A percentile compares a stretch with the other conserved stretches of the same genome.
phyloP scores from a whole-genome alignment of 768 basidiomycete species.

The Tulasnella sp. region DNA sequence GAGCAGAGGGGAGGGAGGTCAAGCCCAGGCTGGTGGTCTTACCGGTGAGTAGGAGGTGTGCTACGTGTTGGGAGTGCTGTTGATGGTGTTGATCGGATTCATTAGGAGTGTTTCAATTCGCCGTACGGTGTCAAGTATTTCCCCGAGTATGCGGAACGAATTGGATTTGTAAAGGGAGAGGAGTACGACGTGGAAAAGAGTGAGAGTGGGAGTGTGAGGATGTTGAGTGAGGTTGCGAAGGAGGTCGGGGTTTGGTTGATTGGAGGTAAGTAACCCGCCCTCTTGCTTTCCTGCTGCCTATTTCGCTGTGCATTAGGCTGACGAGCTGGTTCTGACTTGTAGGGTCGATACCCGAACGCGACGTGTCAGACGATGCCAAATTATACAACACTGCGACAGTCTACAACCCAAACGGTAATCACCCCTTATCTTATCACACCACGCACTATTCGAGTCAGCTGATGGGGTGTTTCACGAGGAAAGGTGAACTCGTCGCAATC shows the following conservation, averaged over 20 bases:
- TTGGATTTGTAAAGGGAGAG: constrained; percentile 47
- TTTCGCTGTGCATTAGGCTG: constrained; percentile 5
- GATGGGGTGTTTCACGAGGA: constrained; percentile 34
- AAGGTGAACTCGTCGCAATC: constrained; percentile 68
- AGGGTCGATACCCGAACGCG: constrained; percentile 92
- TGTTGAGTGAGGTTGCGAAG: constrained; percentile 71
- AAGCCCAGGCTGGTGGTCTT: constrained; percentile 76
- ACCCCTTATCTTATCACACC: neutral
- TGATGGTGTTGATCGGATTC: neutral
- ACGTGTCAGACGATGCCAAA: constrained; percentile 41
- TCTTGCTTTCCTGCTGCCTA: neutral
- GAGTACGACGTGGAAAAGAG: constrained; percentile 44
- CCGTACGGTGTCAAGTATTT: constrained; percentile 74
- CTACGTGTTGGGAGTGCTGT: neutral
- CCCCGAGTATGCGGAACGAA: constrained; percentile 69
- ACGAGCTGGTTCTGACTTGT: neutral
- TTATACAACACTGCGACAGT: constrained; percentile 91
- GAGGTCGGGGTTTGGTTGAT: constrained; percentile 77
- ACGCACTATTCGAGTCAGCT: neutral
- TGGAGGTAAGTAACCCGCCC: constrained; percentile 45
- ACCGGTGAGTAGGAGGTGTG: constrained; percentile 41
- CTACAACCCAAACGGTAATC: constrained; percentile 62
- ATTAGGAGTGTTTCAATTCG: constrained; percentile 89
- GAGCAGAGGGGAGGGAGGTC: constrained; percentile 26
- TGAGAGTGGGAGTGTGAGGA: constrained; percentile 63